Evolutionary conservation across 306 rosid species (phyloP).

Genomic region (Vigna unguiculata): DNA sequence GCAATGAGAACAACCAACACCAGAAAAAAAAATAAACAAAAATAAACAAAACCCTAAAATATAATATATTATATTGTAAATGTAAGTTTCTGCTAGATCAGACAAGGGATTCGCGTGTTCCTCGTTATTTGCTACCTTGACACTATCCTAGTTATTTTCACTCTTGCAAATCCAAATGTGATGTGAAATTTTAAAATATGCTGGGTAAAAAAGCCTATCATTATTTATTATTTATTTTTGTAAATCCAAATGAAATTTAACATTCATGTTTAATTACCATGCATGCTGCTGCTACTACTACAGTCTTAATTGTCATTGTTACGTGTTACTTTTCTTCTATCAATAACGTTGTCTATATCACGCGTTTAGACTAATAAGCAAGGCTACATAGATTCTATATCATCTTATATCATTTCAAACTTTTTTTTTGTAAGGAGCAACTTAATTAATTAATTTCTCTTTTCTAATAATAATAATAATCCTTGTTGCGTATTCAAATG

Average conservation of each 20-base stretch:
- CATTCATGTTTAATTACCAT: neutral
- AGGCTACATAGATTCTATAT: conserved; percentile 8
- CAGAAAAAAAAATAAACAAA: neutral
- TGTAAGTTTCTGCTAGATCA: neutral
- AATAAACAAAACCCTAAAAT: neutral
- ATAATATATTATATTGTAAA: neutral
- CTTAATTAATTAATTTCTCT: too few relatives aligned
- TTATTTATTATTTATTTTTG: neutral
- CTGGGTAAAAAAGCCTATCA: neutral
- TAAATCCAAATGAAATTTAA: neutral
- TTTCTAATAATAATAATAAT: too few relatives aligned
- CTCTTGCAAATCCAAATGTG: neutral
- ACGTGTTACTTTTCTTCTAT: neutral
- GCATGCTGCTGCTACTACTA: neutral
- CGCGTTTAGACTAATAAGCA: conserved; percentile 1
- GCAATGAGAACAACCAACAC: neutral
- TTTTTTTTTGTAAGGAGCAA: too few relatives aligned
- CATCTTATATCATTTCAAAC: neutral
- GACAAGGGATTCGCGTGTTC: neutral
- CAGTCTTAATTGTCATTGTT: neutral
- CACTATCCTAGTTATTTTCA: neutral
- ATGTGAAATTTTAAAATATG: neutral
- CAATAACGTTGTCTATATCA: neutral
- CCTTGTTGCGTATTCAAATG: neutral
- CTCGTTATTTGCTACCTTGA: neutral